Evolutionary conservation across 139 green algal species (phyloP).

Genomic region (Trebouxia sp.): DNA sequence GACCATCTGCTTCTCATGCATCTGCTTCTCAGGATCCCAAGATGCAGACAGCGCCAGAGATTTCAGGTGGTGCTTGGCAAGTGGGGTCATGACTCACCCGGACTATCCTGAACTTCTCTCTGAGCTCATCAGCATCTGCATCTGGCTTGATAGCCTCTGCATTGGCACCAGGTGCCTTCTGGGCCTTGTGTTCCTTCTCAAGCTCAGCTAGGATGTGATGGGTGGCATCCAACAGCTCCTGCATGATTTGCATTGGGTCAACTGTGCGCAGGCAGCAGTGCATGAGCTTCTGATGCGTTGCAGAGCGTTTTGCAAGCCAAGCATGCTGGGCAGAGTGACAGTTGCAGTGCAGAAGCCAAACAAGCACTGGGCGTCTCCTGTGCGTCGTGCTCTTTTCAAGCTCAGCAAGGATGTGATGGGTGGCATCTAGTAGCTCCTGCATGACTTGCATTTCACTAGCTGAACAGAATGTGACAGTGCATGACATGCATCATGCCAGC

Average conservation of each 20-base stretch:
- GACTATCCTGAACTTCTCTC: slow-evolving; percentile 89
- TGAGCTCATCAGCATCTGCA: slow-evolving; percentile 64
- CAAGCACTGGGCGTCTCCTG: neutral
- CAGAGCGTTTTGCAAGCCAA: too few species aligned
- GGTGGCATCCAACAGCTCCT: slow-evolving; percentile 93
- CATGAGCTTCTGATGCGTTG: too few species aligned
- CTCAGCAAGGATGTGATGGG: neutral
- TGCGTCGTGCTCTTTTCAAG: neutral
- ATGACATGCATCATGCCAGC: too few species aligned
- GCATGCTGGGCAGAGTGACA: neutral
- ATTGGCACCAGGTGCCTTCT: neutral
- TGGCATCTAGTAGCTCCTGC: too few species aligned
- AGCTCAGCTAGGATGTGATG: slow-evolving; percentile 68
- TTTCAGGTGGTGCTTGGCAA: too few species aligned
- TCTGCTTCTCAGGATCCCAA: too few species aligned
- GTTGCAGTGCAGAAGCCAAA: neutral
- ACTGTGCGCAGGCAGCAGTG: too few species aligned
- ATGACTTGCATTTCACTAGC: too few species aligned
- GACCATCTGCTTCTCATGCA: too few species aligned
- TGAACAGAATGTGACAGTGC: too few species aligned
- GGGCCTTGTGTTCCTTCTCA: slow-evolving; percentile 37
- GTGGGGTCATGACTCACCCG: slow-evolving; percentile 49
- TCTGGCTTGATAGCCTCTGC: slow-evolving; percentile 26
- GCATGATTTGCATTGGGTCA: too few species aligned
- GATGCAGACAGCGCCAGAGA: too few species aligned